Conservation (phyloP, 2,329 filamentous ascomycete species). For the Metarhizium robertsii region DNA sequence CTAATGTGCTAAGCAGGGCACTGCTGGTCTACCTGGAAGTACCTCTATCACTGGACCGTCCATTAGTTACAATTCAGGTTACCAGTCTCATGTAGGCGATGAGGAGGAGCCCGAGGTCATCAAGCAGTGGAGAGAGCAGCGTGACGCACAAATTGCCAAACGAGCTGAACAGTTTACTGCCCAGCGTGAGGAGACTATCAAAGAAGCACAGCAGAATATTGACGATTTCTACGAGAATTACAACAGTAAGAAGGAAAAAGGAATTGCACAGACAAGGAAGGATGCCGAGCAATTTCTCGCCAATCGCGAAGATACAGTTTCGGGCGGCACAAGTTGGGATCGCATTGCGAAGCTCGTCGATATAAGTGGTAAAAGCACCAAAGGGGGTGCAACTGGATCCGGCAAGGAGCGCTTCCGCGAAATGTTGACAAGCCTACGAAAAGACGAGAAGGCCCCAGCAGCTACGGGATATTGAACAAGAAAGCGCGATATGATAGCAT, state of each 20-base stretch:
- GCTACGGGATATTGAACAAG: conserved; percentile 48
- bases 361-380: conserved; percentile 82
- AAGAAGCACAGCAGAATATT: conserved; percentile 86
- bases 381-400: conserved; percentile 78
- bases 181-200: conserved; percentile 77
- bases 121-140: conserved; percentile 83
- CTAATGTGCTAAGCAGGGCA: conserved; percentile 16
- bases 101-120: conserved; percentile 87
- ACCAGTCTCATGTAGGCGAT: conserved; percentile 46
- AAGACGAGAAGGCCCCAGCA: conserved; percentile 79
- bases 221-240: conserved; percentile 99
- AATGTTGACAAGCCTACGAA: conserved; percentile 74
- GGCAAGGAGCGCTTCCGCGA: conserved; percentile 97
- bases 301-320: conserved; percentile 83
- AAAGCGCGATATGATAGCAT: background rate
- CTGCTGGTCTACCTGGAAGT: conserved; percentile 17
- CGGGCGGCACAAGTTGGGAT: conserved; percentile 96
- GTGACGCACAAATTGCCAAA: conserved; percentile 73
- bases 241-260: conserved; percentile 96
- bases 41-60: conserved; percentile 61
- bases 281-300: conserved; percentile 91
- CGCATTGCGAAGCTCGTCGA: conserved; percentile 97
- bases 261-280: conserved; percentile 74
- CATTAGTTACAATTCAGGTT: conserved; percentile 53
- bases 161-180: conserved; percentile 74